phyloP scores from a whole-genome alignment of 177 flowering plant species.

The Telopea speciosissima region DNA sequence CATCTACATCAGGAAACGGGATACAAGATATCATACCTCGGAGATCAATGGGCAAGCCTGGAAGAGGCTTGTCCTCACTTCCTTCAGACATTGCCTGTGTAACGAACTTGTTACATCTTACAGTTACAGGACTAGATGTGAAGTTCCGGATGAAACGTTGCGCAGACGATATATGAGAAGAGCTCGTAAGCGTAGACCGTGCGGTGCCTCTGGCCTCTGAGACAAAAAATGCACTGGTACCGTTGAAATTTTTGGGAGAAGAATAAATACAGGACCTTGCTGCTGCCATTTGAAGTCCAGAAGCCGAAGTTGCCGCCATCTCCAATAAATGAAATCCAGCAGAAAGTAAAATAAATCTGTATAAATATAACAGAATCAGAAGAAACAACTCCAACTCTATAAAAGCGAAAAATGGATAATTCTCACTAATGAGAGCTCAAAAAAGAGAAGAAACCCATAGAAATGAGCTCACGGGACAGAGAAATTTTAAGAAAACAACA shows the following conservation, averaged over 20 bases:
- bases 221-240: constrained; percentile 23
- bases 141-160: constrained; percentile 31
- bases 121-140: constrained; percentile 26
- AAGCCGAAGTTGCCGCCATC: constrained; percentile 59
- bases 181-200: constrained; percentile 36
- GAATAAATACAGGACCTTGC: constrained; percentile 41
- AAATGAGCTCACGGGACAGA: no score
- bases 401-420: no score
- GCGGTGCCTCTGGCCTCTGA: constrained; percentile 17
- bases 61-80: constrained; percentile 33
- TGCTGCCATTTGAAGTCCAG: constrained; percentile 54
- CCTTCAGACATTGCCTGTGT: constrained; percentile 63
- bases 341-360: constrained; percentile 2
- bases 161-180: constrained; percentile 34
- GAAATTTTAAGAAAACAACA: no score
- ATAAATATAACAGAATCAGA: background rate
- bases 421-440: no score
- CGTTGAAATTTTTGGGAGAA: constrained; percentile 25
- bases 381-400: background rate
- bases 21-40: constrained; percentile 40
- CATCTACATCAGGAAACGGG: background rate
- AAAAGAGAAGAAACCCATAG: background rate
- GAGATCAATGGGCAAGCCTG: constrained; percentile 74
- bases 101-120: constrained; percentile 28
- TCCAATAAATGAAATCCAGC: constrained; percentile 16